Evolutionary conservation across 2,329 filamentous ascomycete species (phyloP).

Genomic region (Colletotrichum sp.): DNA sequence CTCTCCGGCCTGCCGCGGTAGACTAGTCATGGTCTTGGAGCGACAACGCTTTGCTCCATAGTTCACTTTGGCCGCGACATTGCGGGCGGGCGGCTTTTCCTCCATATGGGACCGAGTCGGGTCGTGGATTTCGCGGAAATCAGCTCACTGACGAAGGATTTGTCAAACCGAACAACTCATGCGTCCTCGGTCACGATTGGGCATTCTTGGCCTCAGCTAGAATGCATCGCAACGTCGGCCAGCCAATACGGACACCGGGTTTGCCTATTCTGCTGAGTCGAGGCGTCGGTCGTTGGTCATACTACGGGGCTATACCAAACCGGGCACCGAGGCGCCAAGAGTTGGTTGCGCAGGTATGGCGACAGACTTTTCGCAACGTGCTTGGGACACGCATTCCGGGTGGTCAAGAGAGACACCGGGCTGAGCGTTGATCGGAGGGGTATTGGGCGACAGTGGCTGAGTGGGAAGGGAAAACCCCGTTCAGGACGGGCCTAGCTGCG

Average conservation of each 20-base stretch:
- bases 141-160: not conserved
- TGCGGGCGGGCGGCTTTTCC: not conserved
- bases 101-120: not conserved
- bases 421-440: not conserved
- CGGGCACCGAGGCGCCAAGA: conserved; percentile 17
- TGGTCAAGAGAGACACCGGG: not conserved
- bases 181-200: not conserved
- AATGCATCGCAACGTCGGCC: not conserved
- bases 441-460: not conserved
- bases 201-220: not conserved
- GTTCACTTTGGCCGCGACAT: not conserved
- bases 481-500: not conserved
- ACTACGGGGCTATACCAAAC: conserved; percentile 7
- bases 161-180: not conserved
- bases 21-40: not conserved
- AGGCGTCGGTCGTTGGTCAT: not conserved
- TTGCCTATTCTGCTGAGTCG: not conserved
- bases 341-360: not conserved
- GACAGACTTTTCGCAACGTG: conserved; percentile 16
- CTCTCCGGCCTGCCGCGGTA: not conserved
- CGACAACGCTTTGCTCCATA: not conserved
- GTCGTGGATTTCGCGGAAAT: not conserved
- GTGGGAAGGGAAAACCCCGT: not conserved
- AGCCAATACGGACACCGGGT: not conserved
- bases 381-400: conserved; percentile 10